These are phyloP conservation scores for Dipodascopsis tothii DNA, from an alignment of 805 yeast species.

Conservation along the genomic window DNA sequence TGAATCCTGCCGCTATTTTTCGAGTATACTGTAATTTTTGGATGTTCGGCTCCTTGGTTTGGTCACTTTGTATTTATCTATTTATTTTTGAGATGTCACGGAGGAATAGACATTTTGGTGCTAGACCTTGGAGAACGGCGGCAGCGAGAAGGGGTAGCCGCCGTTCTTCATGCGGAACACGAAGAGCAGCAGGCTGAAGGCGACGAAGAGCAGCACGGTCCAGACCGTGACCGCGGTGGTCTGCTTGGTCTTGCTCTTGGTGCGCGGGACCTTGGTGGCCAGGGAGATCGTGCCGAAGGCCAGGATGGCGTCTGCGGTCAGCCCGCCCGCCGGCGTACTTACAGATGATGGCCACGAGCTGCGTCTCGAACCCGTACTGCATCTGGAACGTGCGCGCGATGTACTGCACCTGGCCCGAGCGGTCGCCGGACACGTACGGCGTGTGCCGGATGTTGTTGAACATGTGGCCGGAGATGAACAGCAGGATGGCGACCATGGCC, in stretches of 20 bases:
- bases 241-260: slow-evolving; percentile 41
- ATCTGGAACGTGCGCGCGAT: slow-evolving; percentile 59
- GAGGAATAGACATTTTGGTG: no score
- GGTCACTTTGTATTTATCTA: no score
- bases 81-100: background rate
- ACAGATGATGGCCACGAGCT: slow-evolving; percentile 66
- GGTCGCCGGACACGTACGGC: slow-evolving; percentile 43
- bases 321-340: background rate
- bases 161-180: slow-evolving; percentile 63
- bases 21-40: background rate
- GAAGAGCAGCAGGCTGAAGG: slow-evolving; percentile 56
- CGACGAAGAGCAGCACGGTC: slow-evolving; percentile 42
- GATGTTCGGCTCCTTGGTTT: background rate
- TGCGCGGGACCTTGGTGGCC: slow-evolving; percentile 48
- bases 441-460: slow-evolving; percentile 75
- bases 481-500: slow-evolving; percentile 53
- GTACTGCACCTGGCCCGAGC: slow-evolving; percentile 42
- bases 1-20: background rate
- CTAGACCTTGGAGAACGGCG: slow-evolving; percentile 18
- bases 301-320: slow-evolving; percentile 42
- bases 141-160: slow-evolving; percentile 68
- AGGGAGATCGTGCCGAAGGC: slow-evolving; percentile 54
- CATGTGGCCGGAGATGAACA: slow-evolving; percentile 88
- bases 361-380: slow-evolving; percentile 86
- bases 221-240: slow-evolving; percentile 43